Conservation (phyloP, 176 grass and related monocot genomes). For the Ananas comosus region DNA sequence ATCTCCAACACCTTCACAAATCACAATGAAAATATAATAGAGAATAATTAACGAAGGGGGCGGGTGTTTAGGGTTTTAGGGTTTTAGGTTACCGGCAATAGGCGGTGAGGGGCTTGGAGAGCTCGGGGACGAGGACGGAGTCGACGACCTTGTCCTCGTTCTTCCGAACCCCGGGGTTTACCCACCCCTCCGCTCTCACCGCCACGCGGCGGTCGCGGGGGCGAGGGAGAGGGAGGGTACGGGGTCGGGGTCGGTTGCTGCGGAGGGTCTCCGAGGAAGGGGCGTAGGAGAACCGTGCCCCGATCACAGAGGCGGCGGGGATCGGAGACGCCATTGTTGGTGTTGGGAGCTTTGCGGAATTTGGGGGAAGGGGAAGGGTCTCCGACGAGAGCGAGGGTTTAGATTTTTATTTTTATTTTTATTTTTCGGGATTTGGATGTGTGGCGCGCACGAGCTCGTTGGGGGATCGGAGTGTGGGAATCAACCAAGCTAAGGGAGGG, state of each 20-base stretch:
- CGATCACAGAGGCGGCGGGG: slow-evolving; percentile 24
- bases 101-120: slow-evolving; percentile 77
- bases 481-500: background rate
- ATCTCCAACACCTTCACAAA: slow-evolving; percentile 88
- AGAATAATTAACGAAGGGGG: background rate
- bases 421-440: slow-evolving; percentile 26
- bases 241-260: background rate
- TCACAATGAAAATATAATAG: background rate
- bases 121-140: slow-evolving; percentile 56
- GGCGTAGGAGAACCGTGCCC: slow-evolving; percentile 28
- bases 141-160: slow-evolving; percentile 87
- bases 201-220: slow-evolving; percentile 18
- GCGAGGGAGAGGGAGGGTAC: background rate
- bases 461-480: background rate
- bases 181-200: slow-evolving; percentile 58
- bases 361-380: slow-evolving; percentile 10
- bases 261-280: background rate
- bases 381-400: no score
- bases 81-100: slow-evolving; percentile 55
- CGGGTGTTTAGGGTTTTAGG: background rate
- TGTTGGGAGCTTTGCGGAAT: slow-evolving; percentile 13
- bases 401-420: background rate
- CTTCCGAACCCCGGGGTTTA: slow-evolving; percentile 81
- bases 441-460: slow-evolving; percentile 34
- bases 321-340: slow-evolving; percentile 34